phyloP scores from a whole-genome alignment of 129 eudicot species.

The Calendula officinalis region DNA sequence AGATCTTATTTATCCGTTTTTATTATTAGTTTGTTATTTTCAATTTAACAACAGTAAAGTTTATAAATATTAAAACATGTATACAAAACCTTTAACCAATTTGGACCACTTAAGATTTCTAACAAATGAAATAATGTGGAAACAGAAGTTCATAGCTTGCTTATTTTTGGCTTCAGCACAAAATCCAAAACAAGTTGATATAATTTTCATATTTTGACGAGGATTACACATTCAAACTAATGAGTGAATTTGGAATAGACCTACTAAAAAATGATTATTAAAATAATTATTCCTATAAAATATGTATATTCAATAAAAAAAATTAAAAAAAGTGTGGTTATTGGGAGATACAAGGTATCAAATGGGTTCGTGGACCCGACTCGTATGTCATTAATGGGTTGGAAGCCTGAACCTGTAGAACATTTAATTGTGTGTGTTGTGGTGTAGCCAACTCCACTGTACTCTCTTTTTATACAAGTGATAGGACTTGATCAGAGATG shows the following conservation, averaged over 20 bases:
- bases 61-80: no score
- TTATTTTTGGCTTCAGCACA: slow-evolving; percentile 20
- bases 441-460: slow-evolving; percentile 33
- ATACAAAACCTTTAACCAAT: no score
- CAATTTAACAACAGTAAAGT: no score
- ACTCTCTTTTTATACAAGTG: slow-evolving; percentile 29
- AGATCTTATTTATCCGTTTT: no score
- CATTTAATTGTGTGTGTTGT: slow-evolving; percentile 35
- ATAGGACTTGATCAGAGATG: slow-evolving; percentile 25
- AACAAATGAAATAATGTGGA: background rate
- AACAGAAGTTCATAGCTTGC: slow-evolving; percentile 21
- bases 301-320: no score
- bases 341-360: slow-evolving; percentile 13
- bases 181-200: slow-evolving; percentile 16
- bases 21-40: no score
- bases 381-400: slow-evolving; percentile 10
- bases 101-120: no score
- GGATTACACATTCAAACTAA: no score
- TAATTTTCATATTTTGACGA: background rate
- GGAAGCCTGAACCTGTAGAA: background rate
- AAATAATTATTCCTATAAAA: no score
- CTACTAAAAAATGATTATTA: no score
- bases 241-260: no score
- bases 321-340: background rate
- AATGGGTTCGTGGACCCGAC: slow-evolving; percentile 18